Evolutionary conservation across 2,329 filamentous ascomycete species (phyloP), one percentile per base, ranked within the genome.

Genomic region (Ophiostoma sp.): DNA sequence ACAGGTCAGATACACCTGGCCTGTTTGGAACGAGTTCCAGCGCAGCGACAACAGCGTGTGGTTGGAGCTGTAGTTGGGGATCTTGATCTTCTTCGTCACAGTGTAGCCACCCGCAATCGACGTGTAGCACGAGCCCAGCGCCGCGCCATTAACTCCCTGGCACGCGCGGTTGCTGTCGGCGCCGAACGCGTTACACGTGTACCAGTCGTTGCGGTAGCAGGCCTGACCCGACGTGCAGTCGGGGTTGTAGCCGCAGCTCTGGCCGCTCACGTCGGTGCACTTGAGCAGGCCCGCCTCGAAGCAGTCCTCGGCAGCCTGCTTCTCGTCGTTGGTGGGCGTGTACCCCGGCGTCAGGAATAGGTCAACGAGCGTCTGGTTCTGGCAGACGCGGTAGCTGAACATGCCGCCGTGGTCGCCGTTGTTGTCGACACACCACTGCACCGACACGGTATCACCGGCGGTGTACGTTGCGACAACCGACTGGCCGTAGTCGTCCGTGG

Each of bases 61-160:
- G 49, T 27, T 18, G n/a, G 49, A 55, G 49, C 14, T 55, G 49
- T 55, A 55, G 49, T 55, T 14, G 18, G 49, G 49, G 8, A 55
- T 55, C 49, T 55, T 55, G 49, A 55, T 55, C n/a, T 55, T 55
- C 49, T 55, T 55, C n/a, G 49, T 55, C 49, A 55, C 49, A 11
- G 49, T 36, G 49, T 55, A 55, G 18, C 49, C 49, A 18, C 49
- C 49, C n/a, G 49, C 49, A 55, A 55, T 55, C n/a, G 49, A 55
- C n/a, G 49, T 55, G 18, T 55, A 55, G 49, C 49, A 55, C 7
- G 49, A 55, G 49, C 49, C 49, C 49, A 55, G 49, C 9, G 49
- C 49, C 8, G 49, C 49, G 18, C 49, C 49, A 18, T 55, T n/a
- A 1, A 55, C 49, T 27, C 49, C 49, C 49, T 55, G 6, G 18